Evolutionary conservation across 1,284 basidiomycete species (phyloP).

Genomic region (Papiliotrema fonsecae): DNA sequence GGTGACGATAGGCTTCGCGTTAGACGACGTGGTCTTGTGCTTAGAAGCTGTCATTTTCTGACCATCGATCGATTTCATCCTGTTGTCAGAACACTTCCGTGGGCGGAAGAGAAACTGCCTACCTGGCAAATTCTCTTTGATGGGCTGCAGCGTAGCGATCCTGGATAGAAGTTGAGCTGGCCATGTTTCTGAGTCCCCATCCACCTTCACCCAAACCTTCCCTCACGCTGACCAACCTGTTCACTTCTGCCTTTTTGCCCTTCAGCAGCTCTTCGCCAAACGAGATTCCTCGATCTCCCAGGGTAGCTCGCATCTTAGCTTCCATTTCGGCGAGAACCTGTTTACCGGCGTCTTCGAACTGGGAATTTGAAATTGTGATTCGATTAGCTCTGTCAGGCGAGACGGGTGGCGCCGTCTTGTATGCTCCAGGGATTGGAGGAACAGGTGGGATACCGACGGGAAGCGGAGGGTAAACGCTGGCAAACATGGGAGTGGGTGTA

Average conservation of each 20-base stretch:
- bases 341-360: slow-evolving; percentile 35
- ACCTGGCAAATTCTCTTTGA: slow-evolving; percentile 41
- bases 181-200: slow-evolving; percentile 24
- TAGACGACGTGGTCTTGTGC: not conserved
- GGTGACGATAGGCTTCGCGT: not conserved
- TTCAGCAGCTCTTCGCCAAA: slow-evolving; percentile 37
- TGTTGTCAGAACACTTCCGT: slow-evolving; percentile 6
- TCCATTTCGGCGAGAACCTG: slow-evolving; percentile 40
- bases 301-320: slow-evolving; percentile 19
- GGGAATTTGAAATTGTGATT: slow-evolving; percentile 19
- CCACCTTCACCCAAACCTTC: slow-evolving; percentile 26
- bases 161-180: not conserved
- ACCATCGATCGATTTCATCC: slow-evolving; percentile 28
- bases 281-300: slow-evolving; percentile 1
- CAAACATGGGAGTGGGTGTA: slow-evolving; percentile 13
- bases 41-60: not conserved
- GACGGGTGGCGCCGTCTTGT: not conserved
- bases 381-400: slow-evolving; percentile 19
- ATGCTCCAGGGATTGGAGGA: slow-evolving; percentile 5
- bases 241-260: slow-evolving; percentile 36
- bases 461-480: slow-evolving; percentile 32
- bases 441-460: slow-evolving; percentile 11
- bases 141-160: slow-evolving; percentile 40
- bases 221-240: slow-evolving; percentile 31
- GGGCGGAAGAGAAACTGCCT: slow-evolving; percentile 2